phyloP scores from a whole-genome alignment of 163 green algal genomes.

The Scenedesmus sp. region DNA sequence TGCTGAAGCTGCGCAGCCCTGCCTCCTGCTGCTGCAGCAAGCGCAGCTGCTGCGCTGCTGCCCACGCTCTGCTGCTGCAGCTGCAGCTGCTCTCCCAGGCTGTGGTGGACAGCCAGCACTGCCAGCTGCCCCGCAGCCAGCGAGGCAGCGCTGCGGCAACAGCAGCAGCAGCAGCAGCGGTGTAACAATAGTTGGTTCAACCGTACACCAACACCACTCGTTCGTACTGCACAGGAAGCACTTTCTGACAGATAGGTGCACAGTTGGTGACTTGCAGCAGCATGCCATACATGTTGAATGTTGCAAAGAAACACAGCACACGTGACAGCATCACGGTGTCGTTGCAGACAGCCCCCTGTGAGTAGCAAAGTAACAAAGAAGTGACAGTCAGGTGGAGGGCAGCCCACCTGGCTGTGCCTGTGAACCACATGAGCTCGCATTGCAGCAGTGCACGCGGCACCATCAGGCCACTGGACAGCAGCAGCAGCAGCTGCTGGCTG shows the following conservation, averaged over 20 bases:
- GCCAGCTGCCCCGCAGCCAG: conserved; percentile 41
- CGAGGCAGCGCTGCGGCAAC: conserved; percentile 1
- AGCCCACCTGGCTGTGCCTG: conserved; percentile 28
- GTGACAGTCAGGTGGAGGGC: too few relatives aligned
- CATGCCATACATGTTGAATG: not conserved
- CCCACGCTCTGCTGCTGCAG: too few relatives aligned
- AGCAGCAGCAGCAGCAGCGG: not conserved
- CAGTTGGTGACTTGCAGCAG: not conserved
- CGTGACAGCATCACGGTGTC: too few relatives aligned
- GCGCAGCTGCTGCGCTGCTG: not conserved
- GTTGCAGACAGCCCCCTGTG: too few relatives aligned
- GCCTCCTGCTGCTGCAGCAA: not conserved
- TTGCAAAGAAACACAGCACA: too few relatives aligned
- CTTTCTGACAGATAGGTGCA: not conserved
- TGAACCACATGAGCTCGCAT: conserved; percentile 53
- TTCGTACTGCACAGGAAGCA: not conserved
- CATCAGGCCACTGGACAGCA: conserved; percentile 39
- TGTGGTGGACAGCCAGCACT: conserved; percentile 7
- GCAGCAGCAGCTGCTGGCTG: conserved; percentile 38
- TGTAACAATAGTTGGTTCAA: not conserved
- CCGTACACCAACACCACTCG: not conserved
- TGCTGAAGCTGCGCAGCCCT: not conserved
- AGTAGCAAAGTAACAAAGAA: too few relatives aligned
- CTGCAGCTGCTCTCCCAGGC: not conserved
- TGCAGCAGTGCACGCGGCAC: conserved; percentile 31